These are phyloP conservation scores for Cinnamomum micranthum DNA, from an alignment of 164 flowering plant species.

Conservation along the genomic window DNA sequence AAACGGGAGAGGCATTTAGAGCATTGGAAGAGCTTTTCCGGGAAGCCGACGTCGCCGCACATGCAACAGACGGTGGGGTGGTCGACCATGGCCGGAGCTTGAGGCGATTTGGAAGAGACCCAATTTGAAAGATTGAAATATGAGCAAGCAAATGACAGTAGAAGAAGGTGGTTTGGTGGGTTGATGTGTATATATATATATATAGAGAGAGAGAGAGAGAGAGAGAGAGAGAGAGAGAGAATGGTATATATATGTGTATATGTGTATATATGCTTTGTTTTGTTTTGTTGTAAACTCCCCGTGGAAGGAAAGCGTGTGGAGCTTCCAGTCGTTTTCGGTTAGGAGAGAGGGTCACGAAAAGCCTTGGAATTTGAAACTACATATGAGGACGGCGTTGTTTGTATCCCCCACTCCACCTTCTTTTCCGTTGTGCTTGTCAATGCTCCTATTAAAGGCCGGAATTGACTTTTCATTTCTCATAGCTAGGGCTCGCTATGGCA, in stretches of 20 bases:
- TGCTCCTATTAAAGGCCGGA: background rate
- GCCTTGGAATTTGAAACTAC: background rate
- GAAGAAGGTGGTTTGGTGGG: slow-evolving; percentile 36
- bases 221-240: no score
- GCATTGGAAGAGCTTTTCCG: slow-evolving; percentile 94
- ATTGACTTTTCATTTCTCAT: background rate
- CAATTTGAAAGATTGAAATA: slow-evolving; percentile 9
- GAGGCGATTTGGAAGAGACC: background rate
- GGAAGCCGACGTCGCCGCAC: slow-evolving; percentile 97
- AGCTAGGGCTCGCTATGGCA: no score
- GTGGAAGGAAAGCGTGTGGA: slow-evolving; percentile 48
- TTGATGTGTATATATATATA: slow-evolving; percentile 15
- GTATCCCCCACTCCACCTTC: background rate
- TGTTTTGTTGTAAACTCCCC: background rate
- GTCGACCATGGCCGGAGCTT: slow-evolving; percentile 60
- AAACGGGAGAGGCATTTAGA: slow-evolving; percentile 63
- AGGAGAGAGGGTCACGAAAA: slow-evolving; percentile 18
- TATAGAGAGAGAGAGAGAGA: background rate
- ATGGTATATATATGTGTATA: slow-evolving; percentile 1
- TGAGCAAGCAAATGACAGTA: slow-evolving; percentile 6
- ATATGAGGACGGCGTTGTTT: background rate
- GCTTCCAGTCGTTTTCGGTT: slow-evolving; percentile 67
- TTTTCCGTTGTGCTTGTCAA: background rate
- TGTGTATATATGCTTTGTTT: slow-evolving; percentile 1
- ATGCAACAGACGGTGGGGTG: slow-evolving; percentile 76